Evolutionary conservation across 352 stramenopile genomes (phyloP).

Genomic region (Phytopythium helicoides): DNA sequence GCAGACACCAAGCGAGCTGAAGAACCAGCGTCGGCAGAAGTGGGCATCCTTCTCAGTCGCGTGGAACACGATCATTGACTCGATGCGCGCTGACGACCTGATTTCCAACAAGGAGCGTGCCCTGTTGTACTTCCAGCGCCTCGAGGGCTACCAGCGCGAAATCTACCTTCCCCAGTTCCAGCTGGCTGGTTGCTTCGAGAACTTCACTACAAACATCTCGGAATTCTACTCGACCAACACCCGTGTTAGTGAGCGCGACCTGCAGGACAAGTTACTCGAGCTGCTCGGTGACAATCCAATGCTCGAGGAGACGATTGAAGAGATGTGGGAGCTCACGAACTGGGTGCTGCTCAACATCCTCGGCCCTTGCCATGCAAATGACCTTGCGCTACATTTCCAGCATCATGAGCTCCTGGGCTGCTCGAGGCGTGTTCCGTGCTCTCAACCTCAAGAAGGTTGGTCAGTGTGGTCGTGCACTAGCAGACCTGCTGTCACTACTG

Average conservation of each 20-base stretch:
- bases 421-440: slow-evolving; percentile 74
- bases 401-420: slow-evolving; percentile 77
- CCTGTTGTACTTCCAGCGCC: slow-evolving; percentile 96
- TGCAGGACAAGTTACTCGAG: slow-evolving; percentile 85
- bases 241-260: slow-evolving; percentile 59
- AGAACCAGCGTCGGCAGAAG: slow-evolving; percentile 95
- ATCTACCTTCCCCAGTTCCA: slow-evolving; percentile 99
- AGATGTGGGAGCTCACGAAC: slow-evolving; percentile 96
- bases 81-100: slow-evolving; percentile 92
- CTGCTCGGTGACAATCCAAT: slow-evolving; percentile 76
- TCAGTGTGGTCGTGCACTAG: slow-evolving; percentile 59
- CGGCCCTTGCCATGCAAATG: slow-evolving; percentile 92
- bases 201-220: slow-evolving; percentile 73
- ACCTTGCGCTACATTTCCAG: slow-evolving; percentile 92
- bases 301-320: slow-evolving; percentile 91
- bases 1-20: slow-evolving; percentile 72
- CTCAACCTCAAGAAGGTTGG: slow-evolving; percentile 73
- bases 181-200: slow-evolving; percentile 95
- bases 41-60: slow-evolving; percentile 98
- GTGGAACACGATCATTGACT: slow-evolving; percentile 97
- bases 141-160: slow-evolving; percentile 95
- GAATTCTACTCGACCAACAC: slow-evolving; percentile 69
- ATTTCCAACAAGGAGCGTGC: slow-evolving; percentile 87
- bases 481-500: slow-evolving; percentile 68
- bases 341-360: slow-evolving; percentile 95